phyloP scores from a whole-genome alignment of 2,329 filamentous ascomycete genomes.

The Diaporthe velutina region DNA sequence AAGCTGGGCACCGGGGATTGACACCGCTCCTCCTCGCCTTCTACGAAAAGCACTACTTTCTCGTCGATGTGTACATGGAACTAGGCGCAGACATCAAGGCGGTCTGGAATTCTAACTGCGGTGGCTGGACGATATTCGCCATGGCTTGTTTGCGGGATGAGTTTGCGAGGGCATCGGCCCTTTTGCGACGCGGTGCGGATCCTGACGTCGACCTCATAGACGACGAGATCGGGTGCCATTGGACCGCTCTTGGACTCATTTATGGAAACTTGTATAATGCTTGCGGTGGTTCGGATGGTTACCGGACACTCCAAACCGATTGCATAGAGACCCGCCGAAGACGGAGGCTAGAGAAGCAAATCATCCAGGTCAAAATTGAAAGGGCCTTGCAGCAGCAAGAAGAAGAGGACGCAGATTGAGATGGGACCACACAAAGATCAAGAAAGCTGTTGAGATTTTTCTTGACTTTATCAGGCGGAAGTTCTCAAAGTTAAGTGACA shows the following conservation, averaged over 20 bases:
- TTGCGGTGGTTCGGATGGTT: too few species aligned
- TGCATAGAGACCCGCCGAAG: background rate
- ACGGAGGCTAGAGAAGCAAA: background rate
- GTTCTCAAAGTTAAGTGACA: background rate
- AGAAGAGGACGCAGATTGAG: background rate
- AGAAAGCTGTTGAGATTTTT: background rate
- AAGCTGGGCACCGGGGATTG: background rate
- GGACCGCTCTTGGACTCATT: background rate
- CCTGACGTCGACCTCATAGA: background rate
- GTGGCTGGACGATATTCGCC: background rate
- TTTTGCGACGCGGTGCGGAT: background rate
- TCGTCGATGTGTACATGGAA: background rate
- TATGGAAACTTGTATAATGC: background rate
- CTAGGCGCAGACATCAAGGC: background rate
- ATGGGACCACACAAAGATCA: background rate
- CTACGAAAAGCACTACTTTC: background rate
- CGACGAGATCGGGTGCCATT: rapidly evolving
- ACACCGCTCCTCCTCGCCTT: background rate
- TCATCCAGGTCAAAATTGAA: background rate
- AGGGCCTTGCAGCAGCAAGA: background rate
- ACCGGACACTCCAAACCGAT: too few species aligned
- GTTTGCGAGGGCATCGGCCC: rapidly evolving
- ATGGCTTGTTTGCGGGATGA: background rate
- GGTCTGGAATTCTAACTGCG: rapidly evolving
- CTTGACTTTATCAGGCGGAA: background rate